Evolutionary conservation across 768 basidiomycete species (phyloP).

Genomic region (Rhodotorula taiwanensis): DNA sequence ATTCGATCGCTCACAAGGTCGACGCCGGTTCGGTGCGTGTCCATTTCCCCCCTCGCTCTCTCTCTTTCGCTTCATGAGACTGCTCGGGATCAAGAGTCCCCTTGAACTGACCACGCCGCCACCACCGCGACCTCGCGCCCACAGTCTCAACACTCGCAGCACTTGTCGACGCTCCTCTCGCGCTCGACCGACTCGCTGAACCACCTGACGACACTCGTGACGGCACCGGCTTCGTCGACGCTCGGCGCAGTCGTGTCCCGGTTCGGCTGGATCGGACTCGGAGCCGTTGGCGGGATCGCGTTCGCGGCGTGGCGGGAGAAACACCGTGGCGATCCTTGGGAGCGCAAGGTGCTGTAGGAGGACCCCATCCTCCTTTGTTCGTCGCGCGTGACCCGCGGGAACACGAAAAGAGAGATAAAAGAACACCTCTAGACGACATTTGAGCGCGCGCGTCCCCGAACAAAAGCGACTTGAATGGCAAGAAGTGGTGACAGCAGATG

Average conservation of each 20-base stretch:
- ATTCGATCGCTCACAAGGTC: background rate
- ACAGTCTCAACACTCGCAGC: background rate
- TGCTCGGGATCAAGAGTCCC: no score
- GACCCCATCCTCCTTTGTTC: no score
- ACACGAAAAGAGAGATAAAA: no score
- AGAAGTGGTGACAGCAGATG: no score
- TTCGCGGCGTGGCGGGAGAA: background rate
- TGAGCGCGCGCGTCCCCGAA: no score
- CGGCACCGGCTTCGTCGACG: background rate
- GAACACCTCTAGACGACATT: no score
- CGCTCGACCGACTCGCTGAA: background rate
- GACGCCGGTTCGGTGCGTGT: background rate
- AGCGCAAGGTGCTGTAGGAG: background rate
- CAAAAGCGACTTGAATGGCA: no score
- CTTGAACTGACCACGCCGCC: background rate
- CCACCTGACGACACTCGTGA: background rate
- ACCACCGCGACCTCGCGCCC: background rate
- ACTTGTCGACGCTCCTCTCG: background rate
- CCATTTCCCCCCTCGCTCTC: background rate
- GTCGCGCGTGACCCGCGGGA: no score
- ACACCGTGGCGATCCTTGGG: background rate
- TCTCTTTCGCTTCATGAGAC: background rate
- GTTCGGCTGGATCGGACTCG: background rate
- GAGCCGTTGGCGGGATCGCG: background rate
- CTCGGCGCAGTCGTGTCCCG: background rate